Base-by-base conservation (phyloP, 2,329 filamentous ascomycete species). In the Dactylellina cionopaga region DNA sequence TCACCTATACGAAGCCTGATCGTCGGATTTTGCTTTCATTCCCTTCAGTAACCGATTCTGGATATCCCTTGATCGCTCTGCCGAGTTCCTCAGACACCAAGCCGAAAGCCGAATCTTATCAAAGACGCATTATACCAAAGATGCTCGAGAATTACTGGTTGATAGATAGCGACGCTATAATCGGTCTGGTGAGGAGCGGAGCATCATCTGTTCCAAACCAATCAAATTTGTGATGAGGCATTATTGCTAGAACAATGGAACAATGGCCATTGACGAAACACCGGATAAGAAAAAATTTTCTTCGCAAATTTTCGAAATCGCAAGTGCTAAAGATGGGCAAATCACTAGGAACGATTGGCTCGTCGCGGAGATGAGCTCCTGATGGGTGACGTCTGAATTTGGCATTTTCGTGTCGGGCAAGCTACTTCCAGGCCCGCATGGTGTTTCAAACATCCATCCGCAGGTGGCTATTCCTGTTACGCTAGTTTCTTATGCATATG, bases 401-500 rank as follows among this genome's bases (percentile, higher is more conserved):
- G 51, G 39, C 22, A 22, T 24, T 4, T 22, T 15, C 24, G 46
- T 66, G 62, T 43, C 62, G 58, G 62, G 62, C 62, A 66, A 66
- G 41, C 59, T 35, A 37, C 25, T 35, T 56, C 47, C 59, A 70
- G 49, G 65, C 65, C 65, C 65, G 65, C 55, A n/a, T n/a, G n/a
- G 49, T 46, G 35, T 27, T 68, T 55, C 62, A 60, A 27, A 37
- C 46, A 44, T 27, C 44, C 35, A 27, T 41, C 54, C 39, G 35
- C n/a, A 17, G 15, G 7, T 65, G 17, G 60, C 22, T 63, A 56
- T 33, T 35, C 49, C 47, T 17, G 17, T 5, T 22, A 39, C 64
- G 47, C 65, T 70, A 70, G 41, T 70, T 70, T 56, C 66, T 64
- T 71, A 71, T 71, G 58, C 66, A 64, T 47, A 31, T 71, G 44